These are phyloP conservation scores for Colletotrichum sp. DNA, from an alignment of 2,329 filamentous ascomycete species.

Conservation along the genomic window DNA sequence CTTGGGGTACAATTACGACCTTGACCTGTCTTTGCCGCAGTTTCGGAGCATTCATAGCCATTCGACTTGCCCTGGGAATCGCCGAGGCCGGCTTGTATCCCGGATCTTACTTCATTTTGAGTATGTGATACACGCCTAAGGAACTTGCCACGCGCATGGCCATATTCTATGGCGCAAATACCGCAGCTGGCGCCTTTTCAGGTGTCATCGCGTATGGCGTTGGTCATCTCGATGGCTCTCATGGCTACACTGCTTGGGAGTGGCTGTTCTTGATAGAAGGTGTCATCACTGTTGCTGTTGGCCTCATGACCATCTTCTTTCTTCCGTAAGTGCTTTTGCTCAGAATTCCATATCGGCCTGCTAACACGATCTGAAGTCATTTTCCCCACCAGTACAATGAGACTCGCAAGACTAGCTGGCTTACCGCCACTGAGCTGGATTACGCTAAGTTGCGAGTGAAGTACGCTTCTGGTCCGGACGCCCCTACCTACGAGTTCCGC, in stretches of 20 bases:
- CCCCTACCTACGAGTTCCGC: constrained; percentile 20
- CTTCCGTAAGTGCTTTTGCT: neutral
- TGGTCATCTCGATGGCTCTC: neutral
- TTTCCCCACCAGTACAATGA: neutral
- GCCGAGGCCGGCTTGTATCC: neutral
- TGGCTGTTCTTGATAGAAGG: neutral
- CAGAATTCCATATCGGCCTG: neutral
- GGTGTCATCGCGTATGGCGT: neutral
- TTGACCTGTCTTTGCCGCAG: neutral
- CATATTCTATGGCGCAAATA: neutral
- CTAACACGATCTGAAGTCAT: neutral
- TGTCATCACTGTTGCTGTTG: neutral
- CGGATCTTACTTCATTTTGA: neutral
- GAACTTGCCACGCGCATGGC: neutral
- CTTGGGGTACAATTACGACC: neutral
- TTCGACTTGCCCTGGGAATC: neutral
- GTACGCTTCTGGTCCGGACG: neutral
- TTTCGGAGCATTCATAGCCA: neutral
- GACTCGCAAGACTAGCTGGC: neutral
- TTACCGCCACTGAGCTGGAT: neutral
- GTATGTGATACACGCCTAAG: neutral
- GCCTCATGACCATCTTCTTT: neutral
- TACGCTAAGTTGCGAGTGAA: neutral
- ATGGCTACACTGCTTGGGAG: neutral
- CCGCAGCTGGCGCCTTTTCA: neutral